Evolutionary conservation across 2,329 filamentous ascomycete species (phyloP).

Genomic region (Diaporthe citriasiana): DNA sequence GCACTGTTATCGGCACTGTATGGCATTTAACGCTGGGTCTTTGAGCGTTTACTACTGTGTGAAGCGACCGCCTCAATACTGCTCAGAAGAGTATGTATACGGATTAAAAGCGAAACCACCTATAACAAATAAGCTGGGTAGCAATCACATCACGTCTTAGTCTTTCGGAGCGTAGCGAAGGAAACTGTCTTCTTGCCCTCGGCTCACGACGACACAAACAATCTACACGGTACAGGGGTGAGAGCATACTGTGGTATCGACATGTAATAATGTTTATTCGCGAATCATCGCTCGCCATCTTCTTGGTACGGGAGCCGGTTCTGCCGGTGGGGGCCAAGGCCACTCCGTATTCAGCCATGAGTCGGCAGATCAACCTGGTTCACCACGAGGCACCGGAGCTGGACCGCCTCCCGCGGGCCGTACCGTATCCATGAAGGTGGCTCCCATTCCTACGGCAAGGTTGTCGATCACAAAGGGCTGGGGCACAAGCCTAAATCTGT

Average conservation of each 20-base stretch:
- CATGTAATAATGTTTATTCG: neutral
- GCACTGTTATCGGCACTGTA: too few species aligned
- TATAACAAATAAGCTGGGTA: neutral
- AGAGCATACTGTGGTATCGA: neutral
- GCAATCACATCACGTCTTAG: neutral
- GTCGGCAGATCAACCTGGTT: conserved; percentile 5
- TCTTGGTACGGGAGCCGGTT: neutral
- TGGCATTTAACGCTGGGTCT: too few species aligned
- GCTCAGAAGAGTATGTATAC: too few species aligned
- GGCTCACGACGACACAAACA: neutral
- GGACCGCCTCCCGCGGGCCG: neutral
- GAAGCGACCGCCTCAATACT: too few species aligned
- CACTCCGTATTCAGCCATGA: neutral
- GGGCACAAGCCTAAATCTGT: neutral
- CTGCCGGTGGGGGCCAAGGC: neutral
- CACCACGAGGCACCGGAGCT: neutral
- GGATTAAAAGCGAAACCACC: too few species aligned
- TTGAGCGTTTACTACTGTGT: too few species aligned
- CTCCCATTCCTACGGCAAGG: neutral
- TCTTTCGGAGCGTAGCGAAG: neutral
- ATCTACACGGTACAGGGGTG: neutral
- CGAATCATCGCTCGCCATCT: neutral
- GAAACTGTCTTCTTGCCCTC: neutral
- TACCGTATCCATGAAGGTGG: conserved; percentile 15
- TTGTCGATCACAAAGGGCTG: conserved; percentile 7